Conservation (phyloP, 140 eudicot species). For the Senecio squalidus region DNA sequence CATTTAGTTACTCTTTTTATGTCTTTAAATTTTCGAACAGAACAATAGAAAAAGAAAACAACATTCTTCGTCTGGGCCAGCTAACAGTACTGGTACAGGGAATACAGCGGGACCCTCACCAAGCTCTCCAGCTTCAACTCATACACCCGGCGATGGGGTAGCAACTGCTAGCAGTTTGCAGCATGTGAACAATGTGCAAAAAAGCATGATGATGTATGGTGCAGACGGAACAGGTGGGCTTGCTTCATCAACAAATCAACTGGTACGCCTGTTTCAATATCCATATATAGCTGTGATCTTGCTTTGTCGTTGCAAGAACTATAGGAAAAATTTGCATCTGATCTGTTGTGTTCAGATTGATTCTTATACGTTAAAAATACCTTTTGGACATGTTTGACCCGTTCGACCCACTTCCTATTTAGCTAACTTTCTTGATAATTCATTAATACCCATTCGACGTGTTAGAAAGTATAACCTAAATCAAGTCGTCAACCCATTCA, state of each 20-base stretch:
- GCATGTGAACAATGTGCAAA: conserved; percentile 71
- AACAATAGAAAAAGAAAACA: conserved; percentile 88
- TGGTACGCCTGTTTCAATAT: conserved; percentile 43
- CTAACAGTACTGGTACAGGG: conserved; percentile 96
- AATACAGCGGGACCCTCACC: conserved; percentile 98
- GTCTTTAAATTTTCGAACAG: conserved; percentile 33
- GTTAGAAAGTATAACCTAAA: too few relatives aligned
- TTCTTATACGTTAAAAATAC: too few relatives aligned
- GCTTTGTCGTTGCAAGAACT: not conserved
- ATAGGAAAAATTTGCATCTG: not conserved
- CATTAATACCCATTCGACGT: too few relatives aligned
- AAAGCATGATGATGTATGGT: conserved; percentile 90
- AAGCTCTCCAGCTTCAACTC: conserved; percentile 92
- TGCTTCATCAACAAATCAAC: conserved; percentile 88
- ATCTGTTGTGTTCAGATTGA: not conserved
- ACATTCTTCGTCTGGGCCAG: conserved; percentile 97
- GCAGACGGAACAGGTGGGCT: conserved; percentile 73
- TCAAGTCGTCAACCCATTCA: too few relatives aligned
- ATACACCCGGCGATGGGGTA: conserved; percentile 93
- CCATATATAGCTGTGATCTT: conserved; percentile 8
- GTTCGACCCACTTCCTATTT: too few relatives aligned
- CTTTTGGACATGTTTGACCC: too few relatives aligned
- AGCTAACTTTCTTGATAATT: too few relatives aligned
- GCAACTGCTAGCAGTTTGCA: conserved; percentile 70
- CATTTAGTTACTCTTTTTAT: not conserved